These are phyloP conservation scores for Fusarium nodosum DNA, from an alignment of 2,329 filamentous ascomycete genomes.

Conservation along the genomic window DNA sequence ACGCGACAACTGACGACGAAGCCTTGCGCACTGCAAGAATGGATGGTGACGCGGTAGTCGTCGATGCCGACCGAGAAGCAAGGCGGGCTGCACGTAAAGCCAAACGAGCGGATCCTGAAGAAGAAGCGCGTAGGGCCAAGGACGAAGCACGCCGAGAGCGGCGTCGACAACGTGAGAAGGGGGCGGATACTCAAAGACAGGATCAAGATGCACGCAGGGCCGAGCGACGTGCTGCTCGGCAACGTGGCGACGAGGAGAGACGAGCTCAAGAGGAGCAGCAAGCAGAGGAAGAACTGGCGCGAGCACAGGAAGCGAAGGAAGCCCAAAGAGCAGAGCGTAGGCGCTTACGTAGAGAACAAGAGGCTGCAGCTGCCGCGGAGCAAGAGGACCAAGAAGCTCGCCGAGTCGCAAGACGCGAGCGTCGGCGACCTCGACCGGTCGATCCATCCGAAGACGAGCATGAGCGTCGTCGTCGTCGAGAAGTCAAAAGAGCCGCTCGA, in stretches of 20 bases:
- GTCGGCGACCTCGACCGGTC: constrained; percentile 61
- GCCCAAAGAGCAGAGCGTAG: constrained; percentile 65
- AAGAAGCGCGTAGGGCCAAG: constrained; percentile 68
- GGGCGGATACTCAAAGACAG: constrained; percentile 62
- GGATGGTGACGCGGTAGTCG: constrained; percentile 62
- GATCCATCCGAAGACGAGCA: constrained; percentile 61
- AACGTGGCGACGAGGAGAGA: constrained; percentile 46
- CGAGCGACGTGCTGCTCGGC: constrained; percentile 63
- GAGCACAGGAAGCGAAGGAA: constrained; percentile 66
- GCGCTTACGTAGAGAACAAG: constrained; percentile 63
- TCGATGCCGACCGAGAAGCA: constrained; percentile 72
- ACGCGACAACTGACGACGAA: constrained; percentile 66
- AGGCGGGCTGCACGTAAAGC: constrained; percentile 73
- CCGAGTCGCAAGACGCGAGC: constrained; percentile 62
- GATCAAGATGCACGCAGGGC: constrained; percentile 68
- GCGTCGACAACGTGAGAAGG: constrained; percentile 63
- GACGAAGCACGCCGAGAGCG: constrained; percentile 70
- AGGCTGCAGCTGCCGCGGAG: constrained; percentile 59
- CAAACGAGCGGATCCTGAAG: constrained; percentile 70
- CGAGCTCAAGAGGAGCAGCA: constrained; percentile 63
- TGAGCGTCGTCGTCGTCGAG: constrained; percentile 67
- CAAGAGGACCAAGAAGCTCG: constrained; percentile 63
- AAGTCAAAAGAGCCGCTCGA: constrained; percentile 63
- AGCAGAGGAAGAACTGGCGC: constrained; percentile 63
- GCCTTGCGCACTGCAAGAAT: constrained; percentile 60